Base-by-base conservation (phyloP, 345 rosid genomes). In the Erucastrum elatum region DNA sequence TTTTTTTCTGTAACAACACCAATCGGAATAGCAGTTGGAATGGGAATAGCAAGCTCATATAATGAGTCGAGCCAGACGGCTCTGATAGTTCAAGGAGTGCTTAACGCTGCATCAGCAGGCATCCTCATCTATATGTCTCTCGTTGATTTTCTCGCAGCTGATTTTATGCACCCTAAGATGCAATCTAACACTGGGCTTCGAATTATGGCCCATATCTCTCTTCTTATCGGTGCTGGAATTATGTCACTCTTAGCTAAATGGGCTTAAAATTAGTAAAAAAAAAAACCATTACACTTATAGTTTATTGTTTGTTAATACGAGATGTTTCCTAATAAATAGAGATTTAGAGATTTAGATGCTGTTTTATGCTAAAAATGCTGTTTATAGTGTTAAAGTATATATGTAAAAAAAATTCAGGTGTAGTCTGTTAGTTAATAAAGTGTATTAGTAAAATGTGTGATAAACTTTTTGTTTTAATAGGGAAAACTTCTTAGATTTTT, bases 111-210 rank as follows among this genome's bases (percentile, higher is more conserved):
- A 15, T 83, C 91, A 0, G 88, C 92, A 0, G 94, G 94, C 37
- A 88, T 91, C 35, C 82, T 91, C 25, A 91, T 88, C 2, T 88
- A 89, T 60, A 88, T 88, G 97, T 87, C 94, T 9, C 83, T 91
- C 0, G 97, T 91, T 4, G 92, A 89, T 73, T 87, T 91, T 72
- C 83, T 89, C 8, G 92, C 92, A 5, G 77, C 83, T 2, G 92
- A 88, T 62, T 85, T 88, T 63, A 75, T 83, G 90, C 87, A 74
- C 49, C 84, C 89, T 3, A 85, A 78, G 60, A 39, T 90, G 88
- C 85, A 80, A 68, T 65, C 60, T 65, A 87, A 81, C 72, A 65
- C 80, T 1, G 58, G 69, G 61, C 84, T 88, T 46, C 90, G 78
- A 62, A 70, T 86, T 33, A 86, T 84, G 12, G 72, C 86, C 1